Evolutionary conservation across 495 filamentous ascomycete species (phyloP).

Genomic region (Penicillium pancosmium): DNA sequence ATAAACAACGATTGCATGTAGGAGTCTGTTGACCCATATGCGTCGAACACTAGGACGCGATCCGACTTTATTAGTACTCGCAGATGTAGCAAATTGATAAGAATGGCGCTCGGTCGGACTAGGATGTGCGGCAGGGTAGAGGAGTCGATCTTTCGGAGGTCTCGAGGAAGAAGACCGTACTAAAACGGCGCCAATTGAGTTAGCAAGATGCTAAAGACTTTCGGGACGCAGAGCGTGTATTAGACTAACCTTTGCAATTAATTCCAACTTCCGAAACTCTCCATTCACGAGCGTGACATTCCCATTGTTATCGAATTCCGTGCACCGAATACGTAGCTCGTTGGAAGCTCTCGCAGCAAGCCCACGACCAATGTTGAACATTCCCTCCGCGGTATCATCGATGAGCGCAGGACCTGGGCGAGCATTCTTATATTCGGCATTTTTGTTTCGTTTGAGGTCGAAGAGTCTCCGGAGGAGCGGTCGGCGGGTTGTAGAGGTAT

Average conservation of each 20-base stretch:
- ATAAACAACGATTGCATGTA: slow-evolving; percentile 96
- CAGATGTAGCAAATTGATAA: slow-evolving; percentile 92
- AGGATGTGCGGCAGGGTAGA: slow-evolving; percentile 96
- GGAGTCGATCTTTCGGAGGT: slow-evolving; percentile 97
- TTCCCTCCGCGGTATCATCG: slow-evolving; percentile 42
- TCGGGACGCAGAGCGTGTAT: background rate
- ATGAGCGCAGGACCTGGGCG: slow-evolving; percentile 29
- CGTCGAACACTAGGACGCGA: slow-evolving; percentile 91
- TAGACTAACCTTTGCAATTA: slow-evolving; percentile 84
- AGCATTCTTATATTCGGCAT: slow-evolving; percentile 27
- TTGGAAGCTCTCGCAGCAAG: slow-evolving; percentile 72
- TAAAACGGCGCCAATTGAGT: slow-evolving; percentile 31
- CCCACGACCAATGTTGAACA: slow-evolving; percentile 58
- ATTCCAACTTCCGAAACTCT: slow-evolving; percentile 94
- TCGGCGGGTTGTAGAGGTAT: slow-evolving; percentile 46
- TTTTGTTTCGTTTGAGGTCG: slow-evolving; percentile 41
- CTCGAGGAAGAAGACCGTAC: slow-evolving; percentile 94
- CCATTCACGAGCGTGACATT: slow-evolving; percentile 93
- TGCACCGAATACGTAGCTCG: slow-evolving; percentile 84
- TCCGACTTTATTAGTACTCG: slow-evolving; percentile 93
- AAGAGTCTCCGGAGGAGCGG: slow-evolving; percentile 61
- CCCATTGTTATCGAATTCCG: slow-evolving; percentile 92
- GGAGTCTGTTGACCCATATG: slow-evolving; percentile 91
- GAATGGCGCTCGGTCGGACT: slow-evolving; percentile 88
- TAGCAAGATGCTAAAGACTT: background rate